These are phyloP conservation scores for Xerocomus potaroensis DNA, from an alignment of 768 basidiomycete species.

Conservation along the genomic window DNA sequence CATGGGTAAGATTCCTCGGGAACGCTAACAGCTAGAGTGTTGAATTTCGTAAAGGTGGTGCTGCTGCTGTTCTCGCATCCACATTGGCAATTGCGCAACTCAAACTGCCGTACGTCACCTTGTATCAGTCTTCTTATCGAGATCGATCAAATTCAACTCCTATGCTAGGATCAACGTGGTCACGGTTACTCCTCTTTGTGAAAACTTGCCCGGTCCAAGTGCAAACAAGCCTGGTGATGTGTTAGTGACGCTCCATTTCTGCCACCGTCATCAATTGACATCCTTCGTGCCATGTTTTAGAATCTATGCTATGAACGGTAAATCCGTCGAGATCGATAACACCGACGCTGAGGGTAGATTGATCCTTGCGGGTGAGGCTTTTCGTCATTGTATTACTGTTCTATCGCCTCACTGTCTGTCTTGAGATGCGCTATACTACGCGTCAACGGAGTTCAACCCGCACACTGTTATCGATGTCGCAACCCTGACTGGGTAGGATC, in stretches of 20 bases:
- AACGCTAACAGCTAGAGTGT: not conserved
- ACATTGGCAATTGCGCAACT: slow-evolving; percentile 79
- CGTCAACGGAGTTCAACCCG: slow-evolving; percentile 70
- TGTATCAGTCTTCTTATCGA: not conserved
- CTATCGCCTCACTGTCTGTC: not conserved
- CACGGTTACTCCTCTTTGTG: slow-evolving; percentile 67
- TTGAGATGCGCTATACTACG: slow-evolving; percentile 80
- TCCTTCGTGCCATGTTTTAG: slow-evolving; percentile 32
- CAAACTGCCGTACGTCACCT: slow-evolving; percentile 59
- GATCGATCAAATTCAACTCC: not conserved
- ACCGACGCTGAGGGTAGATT: slow-evolving; percentile 83
- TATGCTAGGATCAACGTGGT: slow-evolving; percentile 65
- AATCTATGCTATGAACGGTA: slow-evolving; percentile 84
- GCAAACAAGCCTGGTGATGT: slow-evolving; percentile 79
- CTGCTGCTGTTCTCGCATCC: slow-evolving; percentile 71
- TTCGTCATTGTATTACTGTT: not conserved
- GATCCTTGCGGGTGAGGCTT: slow-evolving; percentile 57
- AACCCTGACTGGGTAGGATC: slow-evolving; percentile 69
- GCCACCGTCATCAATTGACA: not conserved
- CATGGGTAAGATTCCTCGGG: slow-evolving; percentile 57
- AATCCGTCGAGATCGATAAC: slow-evolving; percentile 82
- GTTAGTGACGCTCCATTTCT: slow-evolving; percentile 36
- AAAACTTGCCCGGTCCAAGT: slow-evolving; percentile 77
- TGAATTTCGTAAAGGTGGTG: slow-evolving; percentile 48
- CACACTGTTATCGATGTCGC: slow-evolving; percentile 85